These are phyloP conservation scores for Amphibolis antarctica DNA, from an alignment of 106 monocot species.

Conservation along the genomic window DNA sequence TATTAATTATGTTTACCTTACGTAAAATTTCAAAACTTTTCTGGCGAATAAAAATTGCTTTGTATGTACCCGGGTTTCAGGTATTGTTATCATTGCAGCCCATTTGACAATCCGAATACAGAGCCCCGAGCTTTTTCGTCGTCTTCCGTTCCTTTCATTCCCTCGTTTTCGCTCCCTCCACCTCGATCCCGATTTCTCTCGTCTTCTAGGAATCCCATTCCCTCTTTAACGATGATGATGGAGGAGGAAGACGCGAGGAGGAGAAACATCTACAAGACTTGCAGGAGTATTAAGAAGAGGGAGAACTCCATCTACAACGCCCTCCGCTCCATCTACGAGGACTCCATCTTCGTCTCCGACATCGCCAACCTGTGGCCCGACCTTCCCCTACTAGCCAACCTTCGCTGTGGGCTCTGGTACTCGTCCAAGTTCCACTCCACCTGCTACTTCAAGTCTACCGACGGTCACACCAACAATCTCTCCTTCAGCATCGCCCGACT, in stretches of 20 bases:
- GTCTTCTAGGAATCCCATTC: not conserved
- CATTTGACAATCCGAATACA: not conserved
- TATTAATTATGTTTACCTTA: too few relatives aligned
- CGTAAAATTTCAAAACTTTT: too few relatives aligned
- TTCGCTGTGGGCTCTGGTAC: conserved; percentile 96
- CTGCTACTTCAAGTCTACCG: conserved; percentile 98
- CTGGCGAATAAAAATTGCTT: too few relatives aligned
- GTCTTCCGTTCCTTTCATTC: too few relatives aligned
- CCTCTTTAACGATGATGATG: not conserved
- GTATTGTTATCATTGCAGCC: too few relatives aligned
- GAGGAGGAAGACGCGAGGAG: not conserved
- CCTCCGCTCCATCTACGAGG: conserved; percentile 80
- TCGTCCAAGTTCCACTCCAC: conserved; percentile 44
- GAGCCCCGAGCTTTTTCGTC: not conserved
- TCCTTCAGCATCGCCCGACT: conserved; percentile 81
- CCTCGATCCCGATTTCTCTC: too few relatives aligned
- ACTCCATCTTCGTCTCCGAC: conserved; percentile 81
- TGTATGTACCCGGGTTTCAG: too few relatives aligned
- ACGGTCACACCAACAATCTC: conserved; percentile 85
- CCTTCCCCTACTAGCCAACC: conserved; percentile 84
- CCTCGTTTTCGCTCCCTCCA: too few relatives aligned
- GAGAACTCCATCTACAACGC: conserved; percentile 64
- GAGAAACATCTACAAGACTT: conserved; percentile 57
- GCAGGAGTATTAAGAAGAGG: conserved; percentile 49
- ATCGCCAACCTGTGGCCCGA: conserved; percentile 72